phyloP scores from a whole-genome alignment of 192 early-diverging fungal species.

The Funneliformis mosseae region DNA sequence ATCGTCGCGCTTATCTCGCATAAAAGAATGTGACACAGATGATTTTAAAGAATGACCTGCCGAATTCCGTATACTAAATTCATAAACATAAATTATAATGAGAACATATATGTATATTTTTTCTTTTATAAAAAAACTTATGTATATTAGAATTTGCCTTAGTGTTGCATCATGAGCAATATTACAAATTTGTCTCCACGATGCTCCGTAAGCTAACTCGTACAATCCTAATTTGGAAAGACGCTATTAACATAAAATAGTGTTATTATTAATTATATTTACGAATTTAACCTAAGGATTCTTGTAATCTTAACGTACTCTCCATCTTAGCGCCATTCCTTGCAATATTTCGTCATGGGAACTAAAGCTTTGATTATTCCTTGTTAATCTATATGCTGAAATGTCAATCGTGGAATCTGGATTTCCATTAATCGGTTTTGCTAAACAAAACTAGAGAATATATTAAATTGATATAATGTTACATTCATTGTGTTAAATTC shows the following conservation, averaged over 20 bases:
- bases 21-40: conserved; percentile 65
- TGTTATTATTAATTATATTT: background rate
- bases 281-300: background rate
- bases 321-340: conserved; percentile 59
- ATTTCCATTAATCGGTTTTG: conserved; percentile 70
- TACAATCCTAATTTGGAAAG: conserved; percentile 58
- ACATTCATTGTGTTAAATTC: background rate
- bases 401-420: conserved; percentile 69
- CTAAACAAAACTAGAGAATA: conserved; percentile 55
- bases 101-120: background rate
- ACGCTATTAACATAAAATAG: conserved; percentile 37
- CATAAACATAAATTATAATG: conserved; percentile 11
- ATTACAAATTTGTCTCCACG: conserved; percentile 79
- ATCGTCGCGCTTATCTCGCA: conserved; percentile 78
- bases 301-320: conserved; percentile 39
- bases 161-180: conserved; percentile 61
- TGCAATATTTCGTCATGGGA: conserved; percentile 77
- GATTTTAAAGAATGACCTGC: conserved; percentile 88
- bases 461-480: conserved; percentile 32
- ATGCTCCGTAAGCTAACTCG: conserved; percentile 66
- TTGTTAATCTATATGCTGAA: conserved; percentile 64
- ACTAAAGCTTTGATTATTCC: conserved; percentile 64
- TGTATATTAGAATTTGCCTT: conserved; percentile 45
- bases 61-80: conserved; percentile 65
- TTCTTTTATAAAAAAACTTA: too few relatives aligned